A percentile compares a stretch with the other conserved stretches of the same genome.
Evolutionary conservation across 2,329 filamentous ascomycete species (phyloP).

Genomic region (Davidsoniella virescens): DNA sequence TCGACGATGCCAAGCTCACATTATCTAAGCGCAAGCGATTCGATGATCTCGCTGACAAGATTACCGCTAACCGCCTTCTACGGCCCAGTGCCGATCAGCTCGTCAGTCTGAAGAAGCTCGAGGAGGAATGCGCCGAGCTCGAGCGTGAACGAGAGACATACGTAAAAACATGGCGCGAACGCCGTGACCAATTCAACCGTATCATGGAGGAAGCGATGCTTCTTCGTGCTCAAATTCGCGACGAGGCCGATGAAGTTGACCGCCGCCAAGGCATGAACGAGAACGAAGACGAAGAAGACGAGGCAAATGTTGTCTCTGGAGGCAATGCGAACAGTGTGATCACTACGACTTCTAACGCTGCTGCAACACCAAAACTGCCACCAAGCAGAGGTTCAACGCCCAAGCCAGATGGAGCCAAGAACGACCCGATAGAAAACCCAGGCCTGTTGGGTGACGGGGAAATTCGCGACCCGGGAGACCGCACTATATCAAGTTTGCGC

Average conservation of each 20-base stretch:
- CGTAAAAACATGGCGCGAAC: slow-evolving; percentile 66
- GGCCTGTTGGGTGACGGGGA: slow-evolving; percentile 18
- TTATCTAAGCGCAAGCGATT: slow-evolving; percentile 69
- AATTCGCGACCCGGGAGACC: slow-evolving; percentile 14
- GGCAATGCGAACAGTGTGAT: too few relatives aligned
- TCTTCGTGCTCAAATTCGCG: slow-evolving; percentile 68
- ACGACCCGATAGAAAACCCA: slow-evolving; percentile 17
- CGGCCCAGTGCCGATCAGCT: slow-evolving; percentile 73
- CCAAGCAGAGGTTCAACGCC: slow-evolving; percentile 24
- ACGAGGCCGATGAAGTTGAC: slow-evolving; percentile 91
- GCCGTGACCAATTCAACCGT: slow-evolving; percentile 69
- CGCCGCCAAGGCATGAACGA: slow-evolving; percentile 67
- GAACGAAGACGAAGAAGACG: slow-evolving; percentile 44
- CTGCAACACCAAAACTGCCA: slow-evolving; percentile 34
- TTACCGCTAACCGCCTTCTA: slow-evolving; percentile 64
- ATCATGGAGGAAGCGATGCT: slow-evolving; percentile 88
- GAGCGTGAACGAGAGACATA: slow-evolving; percentile 73
- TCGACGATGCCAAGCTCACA: slow-evolving; percentile 60
- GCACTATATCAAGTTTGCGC: slow-evolving; percentile 4
- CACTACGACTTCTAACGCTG: slow-evolving; percentile 21
- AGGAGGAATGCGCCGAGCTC: slow-evolving; percentile 75
- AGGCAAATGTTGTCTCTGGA: slow-evolving; percentile 17
- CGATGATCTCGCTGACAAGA: slow-evolving; percentile 75
- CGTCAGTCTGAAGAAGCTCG: slow-evolving; percentile 60
- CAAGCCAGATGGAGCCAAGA: not conserved